A percentile compares a stretch with the other conserved stretches of the same genome.
Conservation (phyloP, 176 grass and related monocot genomes). For the Pharus latifolius region DNA sequence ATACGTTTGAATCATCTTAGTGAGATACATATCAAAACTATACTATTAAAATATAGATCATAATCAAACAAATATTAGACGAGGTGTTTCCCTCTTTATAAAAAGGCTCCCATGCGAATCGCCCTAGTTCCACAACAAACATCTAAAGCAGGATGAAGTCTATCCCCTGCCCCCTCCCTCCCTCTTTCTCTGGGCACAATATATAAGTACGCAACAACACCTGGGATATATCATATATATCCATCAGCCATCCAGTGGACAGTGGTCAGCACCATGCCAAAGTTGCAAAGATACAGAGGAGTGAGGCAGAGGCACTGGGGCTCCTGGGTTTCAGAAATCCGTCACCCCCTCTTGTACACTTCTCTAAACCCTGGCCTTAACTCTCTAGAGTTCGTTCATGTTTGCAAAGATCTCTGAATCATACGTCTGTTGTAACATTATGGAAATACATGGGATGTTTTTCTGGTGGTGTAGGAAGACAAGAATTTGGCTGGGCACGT, state of each 20-base stretch:
- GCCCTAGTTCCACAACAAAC: no score
- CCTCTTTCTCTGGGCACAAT: no score
- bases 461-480: slow-evolving; percentile 55
- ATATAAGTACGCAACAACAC: no score
- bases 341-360: slow-evolving; percentile 50
- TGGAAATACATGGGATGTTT: background rate
- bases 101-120: no score
- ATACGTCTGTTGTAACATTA: background rate
- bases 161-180: slow-evolving; percentile 2
- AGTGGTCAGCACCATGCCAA: slow-evolving; percentile 31
- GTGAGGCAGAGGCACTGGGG: slow-evolving; percentile 82
- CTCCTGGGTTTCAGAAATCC: slow-evolving; percentile 77
- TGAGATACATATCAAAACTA: no score
- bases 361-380: background rate
- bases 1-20: no score
- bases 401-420: background rate
- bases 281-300: slow-evolving; percentile 44
- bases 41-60: no score
- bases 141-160: no score
- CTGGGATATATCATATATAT: slow-evolving; percentile 2
- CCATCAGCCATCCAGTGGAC: background rate
- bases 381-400: background rate
- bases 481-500: slow-evolving; percentile 93
- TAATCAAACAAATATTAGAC: no score
- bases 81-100: no score